Evolutionary conservation across 2,329 filamentous ascomycete species (phyloP), one percentile per base, ranked within the genome.

Genomic region (Zopfia rhizophila): DNA sequence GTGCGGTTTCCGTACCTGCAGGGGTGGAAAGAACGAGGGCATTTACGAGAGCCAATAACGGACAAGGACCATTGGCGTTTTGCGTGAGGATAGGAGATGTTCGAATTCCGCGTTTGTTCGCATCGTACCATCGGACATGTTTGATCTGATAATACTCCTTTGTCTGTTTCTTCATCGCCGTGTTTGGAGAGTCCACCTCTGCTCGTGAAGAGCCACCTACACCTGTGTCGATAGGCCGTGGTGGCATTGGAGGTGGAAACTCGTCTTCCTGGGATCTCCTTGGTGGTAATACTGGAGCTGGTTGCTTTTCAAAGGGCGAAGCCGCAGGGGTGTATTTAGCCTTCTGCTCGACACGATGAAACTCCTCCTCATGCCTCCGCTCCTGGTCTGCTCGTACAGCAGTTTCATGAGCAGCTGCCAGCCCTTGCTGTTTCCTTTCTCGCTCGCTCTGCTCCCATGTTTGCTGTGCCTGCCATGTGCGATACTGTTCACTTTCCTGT

Each of bases 61-160:
- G 94, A 70, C 94, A 99, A 1, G 94, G 94, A 0, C 94, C 94
- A 61, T 99, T 99, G 45, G 87, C 85, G 59, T 97, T 97, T 65
- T 99, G 93, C 3, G 95, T 86, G 28, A 97, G 77, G 44, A 97
- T 91, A 0, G 94, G 93, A 0, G 91, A 93, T n/a, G 82, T 81
- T 30, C 90, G 82, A 25, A 90, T 84, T n/a, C 82, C 78, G 1
- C 78, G 68, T 0, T 80, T 77, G 8, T 68, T 81, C 2, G 78
- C 72, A 67, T 97, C 90, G 48, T 86, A 79, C 92, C 93, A 97
- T 50, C 83, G 86, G 51, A 97, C 87, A 49, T 92, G 91, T 67
- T 96, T 95, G 68, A 97, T 92, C 44, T 91, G 88, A 62, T 99
- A 97, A 1, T 91, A 94, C 70, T 97, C 91, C 45, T 78, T 79